Evolutionary conservation across 257 asterid species (phyloP).

Genomic region (Coffea eugenioides): DNA sequence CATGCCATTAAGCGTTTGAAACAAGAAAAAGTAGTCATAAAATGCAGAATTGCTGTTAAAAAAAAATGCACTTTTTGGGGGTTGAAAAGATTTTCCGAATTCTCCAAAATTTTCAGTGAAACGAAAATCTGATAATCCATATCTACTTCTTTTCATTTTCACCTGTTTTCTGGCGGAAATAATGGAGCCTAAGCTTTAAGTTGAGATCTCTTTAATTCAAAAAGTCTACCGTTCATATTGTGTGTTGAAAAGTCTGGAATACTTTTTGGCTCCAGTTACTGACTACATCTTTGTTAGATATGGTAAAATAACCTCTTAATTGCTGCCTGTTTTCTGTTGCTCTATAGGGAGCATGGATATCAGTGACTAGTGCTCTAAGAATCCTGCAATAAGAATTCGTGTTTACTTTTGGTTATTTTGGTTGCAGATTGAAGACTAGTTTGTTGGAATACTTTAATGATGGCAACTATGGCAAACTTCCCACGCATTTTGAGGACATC

Average conservation of each 20-base stretch:
- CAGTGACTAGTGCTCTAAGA: neutral
- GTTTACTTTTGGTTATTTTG: slow-evolving; percentile 11
- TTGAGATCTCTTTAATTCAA: neutral
- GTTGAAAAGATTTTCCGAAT: neutral
- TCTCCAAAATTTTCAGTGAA: too few relatives aligned
- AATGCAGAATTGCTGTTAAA: neutral
- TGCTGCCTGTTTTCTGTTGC: neutral
- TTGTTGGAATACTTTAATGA: slow-evolving; percentile 70
- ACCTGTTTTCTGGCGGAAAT: neutral
- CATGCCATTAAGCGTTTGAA: neutral
- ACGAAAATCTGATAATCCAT: neutral
- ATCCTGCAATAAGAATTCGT: neutral
- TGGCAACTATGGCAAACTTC: slow-evolving; percentile 45
- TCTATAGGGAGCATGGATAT: neutral
- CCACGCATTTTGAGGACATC: slow-evolving; percentile 55
- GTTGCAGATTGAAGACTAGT: slow-evolving; percentile 64
- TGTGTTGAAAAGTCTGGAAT: neutral
- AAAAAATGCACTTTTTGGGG: neutral
- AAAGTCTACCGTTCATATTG: neutral
- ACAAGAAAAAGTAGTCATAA: neutral
- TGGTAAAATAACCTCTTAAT: neutral
- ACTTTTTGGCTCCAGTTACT: neutral
- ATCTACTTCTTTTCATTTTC: neutral
- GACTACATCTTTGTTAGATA: neutral
- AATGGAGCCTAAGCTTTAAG: neutral